Percentiles rank a stretch among this genome's conserved stretches.
phyloP scores from a whole-genome alignment of 2,329 filamentous ascomycete genomes.

The Cladobotryum protrusum region DNA sequence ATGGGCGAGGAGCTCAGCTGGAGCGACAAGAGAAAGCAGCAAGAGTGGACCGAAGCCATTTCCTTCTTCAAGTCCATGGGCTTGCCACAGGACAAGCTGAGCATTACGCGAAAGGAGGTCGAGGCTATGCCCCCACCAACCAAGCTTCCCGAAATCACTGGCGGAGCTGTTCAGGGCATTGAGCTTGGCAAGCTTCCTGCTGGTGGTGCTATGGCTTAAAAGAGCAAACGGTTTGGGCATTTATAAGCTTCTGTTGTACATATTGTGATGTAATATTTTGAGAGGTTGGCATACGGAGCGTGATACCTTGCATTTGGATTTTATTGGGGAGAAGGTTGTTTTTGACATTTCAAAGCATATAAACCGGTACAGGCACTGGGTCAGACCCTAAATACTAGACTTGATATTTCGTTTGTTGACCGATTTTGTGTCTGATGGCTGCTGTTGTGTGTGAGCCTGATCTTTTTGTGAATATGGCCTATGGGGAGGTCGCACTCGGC shows the following conservation, averaged over 20 bases:
- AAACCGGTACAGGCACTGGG: too few relatives aligned
- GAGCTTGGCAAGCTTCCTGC: conserved; percentile 8
- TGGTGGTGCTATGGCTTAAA: conserved; percentile 5
- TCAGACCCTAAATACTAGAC: too few relatives aligned
- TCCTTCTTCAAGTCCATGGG: conserved; percentile 42
- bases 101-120: conserved; percentile 17
- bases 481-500: too few relatives aligned
- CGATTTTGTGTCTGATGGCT: too few relatives aligned
- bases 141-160: background rate
- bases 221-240: background rate
- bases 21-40: conserved; percentile 51
- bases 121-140: conserved; percentile 4
- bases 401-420: too few relatives aligned
- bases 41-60: conserved; percentile 48
- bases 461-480: too few relatives aligned
- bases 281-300: background rate
- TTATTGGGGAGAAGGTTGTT: background rate
- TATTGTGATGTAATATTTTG: background rate
- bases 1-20: conserved; percentile 66
- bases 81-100: conserved; percentile 24
- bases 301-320: conserved; percentile 8
- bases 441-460: too few relatives aligned
- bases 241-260: background rate
- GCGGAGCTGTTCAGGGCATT: background rate
- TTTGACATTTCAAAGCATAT: too few relatives aligned